Evolutionary conservation across 2,329 filamentous ascomycete genomes (phyloP).

Genomic region (Tolypocladium endophyticum): DNA sequence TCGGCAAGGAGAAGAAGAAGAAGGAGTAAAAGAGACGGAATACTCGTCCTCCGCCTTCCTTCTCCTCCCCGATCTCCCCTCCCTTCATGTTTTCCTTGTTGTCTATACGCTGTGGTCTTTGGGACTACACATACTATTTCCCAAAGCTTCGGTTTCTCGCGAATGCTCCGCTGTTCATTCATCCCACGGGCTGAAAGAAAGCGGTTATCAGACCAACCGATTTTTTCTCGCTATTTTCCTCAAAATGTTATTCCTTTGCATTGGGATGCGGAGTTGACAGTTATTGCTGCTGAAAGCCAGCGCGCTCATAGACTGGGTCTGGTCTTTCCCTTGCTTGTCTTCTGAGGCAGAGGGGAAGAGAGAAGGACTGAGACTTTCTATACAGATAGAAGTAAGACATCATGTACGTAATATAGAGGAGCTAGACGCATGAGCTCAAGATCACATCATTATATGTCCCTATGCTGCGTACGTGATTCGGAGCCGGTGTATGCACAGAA

Average conservation of each 20-base stretch:
- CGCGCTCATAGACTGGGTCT: neutral
- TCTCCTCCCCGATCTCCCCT: neutral
- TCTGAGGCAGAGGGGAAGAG: neutral
- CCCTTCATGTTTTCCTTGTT: neutral
- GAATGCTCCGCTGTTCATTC: neutral
- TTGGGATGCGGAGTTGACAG: neutral
- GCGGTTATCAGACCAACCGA: neutral
- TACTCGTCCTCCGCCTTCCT: neutral
- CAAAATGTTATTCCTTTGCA: neutral
- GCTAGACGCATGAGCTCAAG: neutral
- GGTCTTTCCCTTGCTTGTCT: neutral
- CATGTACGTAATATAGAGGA: neutral
- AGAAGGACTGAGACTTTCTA: neutral
- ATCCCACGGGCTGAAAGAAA: neutral
- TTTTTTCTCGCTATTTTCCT: neutral
- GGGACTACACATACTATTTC: neutral
- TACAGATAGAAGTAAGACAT: neutral
- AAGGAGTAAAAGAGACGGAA: slow-evolving; percentile 7
- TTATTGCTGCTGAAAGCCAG: neutral
- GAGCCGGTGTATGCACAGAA: no score
- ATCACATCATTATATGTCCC: neutral
- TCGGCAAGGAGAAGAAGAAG: slow-evolving; percentile 22
- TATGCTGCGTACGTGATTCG: neutral
- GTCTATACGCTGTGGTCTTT: neutral
- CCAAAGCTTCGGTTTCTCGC: neutral